phyloP scores from a whole-genome alignment of 805 yeast species.

The Debaryomyces tyrocola region DNA sequence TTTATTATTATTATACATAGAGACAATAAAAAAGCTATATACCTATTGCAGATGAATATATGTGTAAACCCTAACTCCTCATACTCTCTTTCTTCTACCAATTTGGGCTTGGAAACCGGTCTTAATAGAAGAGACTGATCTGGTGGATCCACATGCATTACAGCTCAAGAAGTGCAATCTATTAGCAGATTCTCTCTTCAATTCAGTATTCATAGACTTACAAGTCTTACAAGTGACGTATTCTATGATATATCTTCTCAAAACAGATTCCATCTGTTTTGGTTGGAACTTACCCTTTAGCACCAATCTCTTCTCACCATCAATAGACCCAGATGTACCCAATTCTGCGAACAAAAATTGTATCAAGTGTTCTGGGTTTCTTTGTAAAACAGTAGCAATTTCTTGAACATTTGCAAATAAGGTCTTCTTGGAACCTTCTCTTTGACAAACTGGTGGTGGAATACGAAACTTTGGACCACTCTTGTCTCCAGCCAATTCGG shows the following conservation, averaged over 20 bases:
- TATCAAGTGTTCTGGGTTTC: conserved; percentile 95
- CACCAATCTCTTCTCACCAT: conserved; percentile 94
- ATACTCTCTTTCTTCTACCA: conserved; percentile 78
- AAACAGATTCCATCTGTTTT: conserved; percentile 93
- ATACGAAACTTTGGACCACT: conserved; percentile 89
- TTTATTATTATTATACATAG: conserved; percentile 13
- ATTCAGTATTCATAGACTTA: conserved; percentile 94
- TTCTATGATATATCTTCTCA: conserved; percentile 94
- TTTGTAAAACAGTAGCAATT: conserved; percentile 88
- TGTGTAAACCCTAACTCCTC: conserved; percentile 4
- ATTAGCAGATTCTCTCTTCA: conserved; percentile 93
- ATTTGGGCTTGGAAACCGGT: conserved; percentile 99
- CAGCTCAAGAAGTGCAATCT: conserved; percentile 97
- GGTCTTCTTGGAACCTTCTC: conserved; percentile 97
- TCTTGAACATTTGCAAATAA: conserved; percentile 95
- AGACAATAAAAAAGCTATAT: conserved; percentile 1
- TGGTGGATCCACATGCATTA: conserved; percentile 95
- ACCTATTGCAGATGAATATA: conserved; percentile 2
- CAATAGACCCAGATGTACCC: conserved; percentile 99
- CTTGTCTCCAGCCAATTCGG: conserved; percentile 97
- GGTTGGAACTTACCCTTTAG: conserved; percentile 98
- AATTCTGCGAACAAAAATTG: conserved; percentile 96
- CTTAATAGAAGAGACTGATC: conserved; percentile 96
- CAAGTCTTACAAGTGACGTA: conserved; percentile 99
- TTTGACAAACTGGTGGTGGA: conserved; percentile 95